A percentile compares a stretch with the other conserved stretches of the same genome.
These are phyloP conservation scores for Lecanicillium sp. DNA, from an alignment of 2,329 filamentous ascomycete species.

Conservation along the genomic window DNA sequence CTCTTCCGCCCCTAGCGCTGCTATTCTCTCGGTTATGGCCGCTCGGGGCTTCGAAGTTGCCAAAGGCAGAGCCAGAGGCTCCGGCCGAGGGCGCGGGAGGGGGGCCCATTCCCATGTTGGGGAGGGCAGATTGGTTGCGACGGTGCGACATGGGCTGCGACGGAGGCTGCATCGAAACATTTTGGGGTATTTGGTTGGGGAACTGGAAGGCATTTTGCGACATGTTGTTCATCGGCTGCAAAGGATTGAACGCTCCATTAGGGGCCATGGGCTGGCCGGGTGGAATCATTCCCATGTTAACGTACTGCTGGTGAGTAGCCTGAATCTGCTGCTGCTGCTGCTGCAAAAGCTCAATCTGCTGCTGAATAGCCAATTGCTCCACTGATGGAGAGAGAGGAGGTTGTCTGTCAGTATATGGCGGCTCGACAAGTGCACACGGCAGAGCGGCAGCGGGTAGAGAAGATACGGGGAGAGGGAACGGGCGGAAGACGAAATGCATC, in stretches of 20 bases:
- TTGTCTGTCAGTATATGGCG: constrained; percentile 9
- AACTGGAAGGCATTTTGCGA: constrained; percentile 86
- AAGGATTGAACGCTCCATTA: constrained; percentile 65
- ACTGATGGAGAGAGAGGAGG: constrained; percentile 46
- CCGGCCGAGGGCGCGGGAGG: constrained; percentile 90
- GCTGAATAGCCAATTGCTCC: constrained; percentile 96
- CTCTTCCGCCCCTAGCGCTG: constrained; percentile 29
- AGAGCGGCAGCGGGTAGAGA: background rate
- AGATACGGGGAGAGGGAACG: constrained; percentile 8
- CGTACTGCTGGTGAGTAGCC: constrained; percentile 93
- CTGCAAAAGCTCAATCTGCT: constrained; percentile 95
- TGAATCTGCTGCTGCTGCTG: constrained; percentile 98
- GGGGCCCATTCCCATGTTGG: constrained; percentile 83
- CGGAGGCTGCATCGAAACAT: constrained; percentile 67
- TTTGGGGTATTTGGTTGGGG: constrained; percentile 67
- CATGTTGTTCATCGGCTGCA: constrained; percentile 76
- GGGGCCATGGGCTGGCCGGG: constrained; percentile 70
- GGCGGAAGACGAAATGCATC: background rate
- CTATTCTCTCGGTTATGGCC: constrained; percentile 60
- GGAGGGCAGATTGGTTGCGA: constrained; percentile 94
- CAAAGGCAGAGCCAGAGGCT: constrained; percentile 71
- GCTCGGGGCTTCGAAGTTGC: constrained; percentile 65
- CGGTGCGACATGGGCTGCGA: constrained; percentile 81
- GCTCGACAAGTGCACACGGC: background rate
- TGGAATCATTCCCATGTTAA: constrained; percentile 93